Evolutionary conservation across 495 filamentous ascomycete species (phyloP), one percentile per base, ranked within the genome.

Genomic region (Penicillium samsonianum): DNA sequence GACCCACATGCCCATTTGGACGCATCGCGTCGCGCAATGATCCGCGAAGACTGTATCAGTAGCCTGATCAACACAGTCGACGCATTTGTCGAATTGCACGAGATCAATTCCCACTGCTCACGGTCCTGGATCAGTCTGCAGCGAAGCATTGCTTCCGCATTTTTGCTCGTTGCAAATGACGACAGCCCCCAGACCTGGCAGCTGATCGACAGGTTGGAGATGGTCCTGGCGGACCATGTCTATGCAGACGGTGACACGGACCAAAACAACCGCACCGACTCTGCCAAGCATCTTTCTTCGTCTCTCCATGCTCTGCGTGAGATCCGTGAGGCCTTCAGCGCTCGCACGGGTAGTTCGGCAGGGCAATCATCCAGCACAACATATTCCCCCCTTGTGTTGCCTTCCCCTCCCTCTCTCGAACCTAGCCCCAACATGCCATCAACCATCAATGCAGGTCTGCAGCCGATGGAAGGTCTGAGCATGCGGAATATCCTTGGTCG

Each of bases 61-160:
- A 78, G 73, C 52, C 59, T 81, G 48, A 65, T 75, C 33, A 62
- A 62, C 53, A 80, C 76, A 19, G 65, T 81, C 26, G 72, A 77
- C 38, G 70, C 75, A 3, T 81, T 78, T 45, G 71, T 79, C 41
- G 78, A 78, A 41, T 58, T 81, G 58, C 74, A 79, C 61, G 65
- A 66, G 45, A 70, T 75, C 58, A 74, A 73, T 45, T 51, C 65
- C 1, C 69, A 73, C 48, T 73, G 68, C 22, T 77, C 77, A 17
- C 77, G 78, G 30, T 75, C 75, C 16, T 81, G 77, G 77, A 73
- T 78, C 56, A 79, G 74, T 57, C 55, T 78, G 35, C 78, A 81
- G 61, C 68, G 78, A 45, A 74, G 73, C 2, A 74, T 81, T 50
- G 76, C 74, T 1, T 78, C 73, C 23, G 78, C 78, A 0, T 79